Conservation (phyloP, 371 early-diverging fungal genomes). For the Mortierella sp. region DNA sequence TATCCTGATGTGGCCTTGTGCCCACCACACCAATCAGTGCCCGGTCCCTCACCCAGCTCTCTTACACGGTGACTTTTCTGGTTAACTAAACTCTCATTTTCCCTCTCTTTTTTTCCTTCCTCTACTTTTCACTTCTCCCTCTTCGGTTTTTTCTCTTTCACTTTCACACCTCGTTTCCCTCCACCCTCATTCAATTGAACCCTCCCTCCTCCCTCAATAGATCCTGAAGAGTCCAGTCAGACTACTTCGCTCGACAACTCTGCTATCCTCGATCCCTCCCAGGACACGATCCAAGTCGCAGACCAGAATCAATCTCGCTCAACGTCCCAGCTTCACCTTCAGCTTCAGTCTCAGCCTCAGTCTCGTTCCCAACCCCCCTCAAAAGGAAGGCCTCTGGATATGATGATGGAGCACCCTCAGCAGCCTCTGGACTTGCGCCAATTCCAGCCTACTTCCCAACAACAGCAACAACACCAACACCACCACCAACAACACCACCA, state of each 20-base stretch:
- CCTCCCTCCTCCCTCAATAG: conserved; percentile 2
- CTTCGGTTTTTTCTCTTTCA: too few relatives aligned
- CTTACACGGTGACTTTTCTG: neutral
- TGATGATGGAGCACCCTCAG: conserved; percentile 56
- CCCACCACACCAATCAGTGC: conserved; percentile 9
- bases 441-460: conserved; percentile 29
- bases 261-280: conserved; percentile 1
- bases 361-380: conserved; percentile 7
- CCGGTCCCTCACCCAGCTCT: conserved; percentile 9
- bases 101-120: neutral
- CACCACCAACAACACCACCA: neutral
- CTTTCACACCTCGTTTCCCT: neutral
- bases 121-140: neutral
- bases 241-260: neutral
- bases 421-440: conserved; percentile 50
- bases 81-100: neutral
- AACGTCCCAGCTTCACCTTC: neutral
- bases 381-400: conserved; percentile 27
- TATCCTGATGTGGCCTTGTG: conserved; percentile 11
- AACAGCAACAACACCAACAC: conserved; percentile 12
- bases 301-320: conserved; percentile 4
- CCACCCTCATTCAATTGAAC: neutral
- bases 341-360: conserved; percentile 5
- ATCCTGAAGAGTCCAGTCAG: conserved; percentile 18
- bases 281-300: neutral